Base-by-base conservation (phyloP, 768 basidiomycete genomes). In the Rhodotorula sphaerocarpa region DNA sequence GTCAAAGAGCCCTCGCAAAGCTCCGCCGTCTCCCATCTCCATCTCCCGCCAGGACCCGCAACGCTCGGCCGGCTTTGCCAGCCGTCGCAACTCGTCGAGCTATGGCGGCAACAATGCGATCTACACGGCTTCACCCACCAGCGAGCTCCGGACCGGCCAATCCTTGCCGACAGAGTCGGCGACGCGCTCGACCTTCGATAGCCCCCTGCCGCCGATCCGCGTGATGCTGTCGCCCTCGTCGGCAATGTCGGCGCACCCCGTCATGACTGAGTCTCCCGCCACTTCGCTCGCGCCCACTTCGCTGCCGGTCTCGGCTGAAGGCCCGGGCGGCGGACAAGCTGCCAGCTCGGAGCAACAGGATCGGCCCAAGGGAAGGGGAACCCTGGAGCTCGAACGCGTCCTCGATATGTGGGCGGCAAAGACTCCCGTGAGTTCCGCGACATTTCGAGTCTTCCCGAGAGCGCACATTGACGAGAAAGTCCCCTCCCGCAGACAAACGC, bases 371-470 rank as follows among this genome's bases (percentile, higher is more conserved):
- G 66, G 66, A 2, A 12, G 33, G 36, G 66, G 66, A 4, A 67
- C 66, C 4, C 57, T 67, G 33, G 66, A 67, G 30, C 39, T 67
- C 28, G 66, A 67, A 41, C 46, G 66, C 34, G 59, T 67, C 30
- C 36, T 67, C 23, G 61, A 61, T 10, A 50, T 67, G 47, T 62
- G 61, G 58, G 59, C 66, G 2, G 50, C 61, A 25, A 63, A 63
- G 45, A 57, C 61, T 34, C 57, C 57, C 0, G 58, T 59, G 28
- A 58, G 63, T 57, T 20, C n/a, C 36, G 39, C 46, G 5, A 28
- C 46, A 47, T 18, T 47, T 28, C 51, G 34, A 14, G 27, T 14
- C n/a, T 18, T 25, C 36, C 41, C 36, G 14, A 14, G 11, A 36
- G 14, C 27, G 4, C 18, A 7, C 20, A 31, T 30, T 30, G 53